Evolutionary conservation across 2,329 filamentous ascomycete species (phyloP), one percentile per base, ranked within the genome.

Genomic region (Cadophora sp.): DNA sequence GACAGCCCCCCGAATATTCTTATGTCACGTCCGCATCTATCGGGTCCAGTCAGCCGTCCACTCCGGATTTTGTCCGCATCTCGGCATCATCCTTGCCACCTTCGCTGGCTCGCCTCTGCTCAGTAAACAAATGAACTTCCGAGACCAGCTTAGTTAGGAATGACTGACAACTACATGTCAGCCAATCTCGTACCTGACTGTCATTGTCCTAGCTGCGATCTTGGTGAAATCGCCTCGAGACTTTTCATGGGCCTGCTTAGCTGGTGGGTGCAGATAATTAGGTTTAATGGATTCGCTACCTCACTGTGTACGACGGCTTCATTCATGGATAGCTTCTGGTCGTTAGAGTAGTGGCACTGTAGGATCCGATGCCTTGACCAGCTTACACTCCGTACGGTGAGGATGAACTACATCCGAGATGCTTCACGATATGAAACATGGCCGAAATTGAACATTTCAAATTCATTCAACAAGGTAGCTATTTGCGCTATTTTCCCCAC

Each of bases 401-500:
- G 16, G 27, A 58, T 34, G 53, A 58, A 58, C 31, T 34, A 58
- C 53, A 34, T 34, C 53, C 53, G 11, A 26, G 16, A 12, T 40
- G 22, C 19, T 40, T 11, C 1, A 11, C 16, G 11, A 22, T 5
- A 9, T 22, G 5, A 34, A 56, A 3, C 14, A 31, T 8, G 16
- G 27, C 19, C 29, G 29, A 37, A 43, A 43, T 4, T 48, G 43
- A 27, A 61, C 58, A 55, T 63, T 12, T 55, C 48, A 4, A 5
- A 40, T 40, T 40, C 24, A 55, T 53, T 53, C 61, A 63, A 53
- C 31, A 53, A 40, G 46, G n/a, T 43, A 43, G 46, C 46, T 53
- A 27, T 63, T 63, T 53, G 40, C 46, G 46, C 46, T 63, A 37
- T 63, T 63, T 29, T 63, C 31, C 48, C 48, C 24, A 12, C 40